These are phyloP conservation scores for Macadamia tetraphylla DNA, from an alignment of 164 flowering plant genomes.

Conservation along the genomic window DNA sequence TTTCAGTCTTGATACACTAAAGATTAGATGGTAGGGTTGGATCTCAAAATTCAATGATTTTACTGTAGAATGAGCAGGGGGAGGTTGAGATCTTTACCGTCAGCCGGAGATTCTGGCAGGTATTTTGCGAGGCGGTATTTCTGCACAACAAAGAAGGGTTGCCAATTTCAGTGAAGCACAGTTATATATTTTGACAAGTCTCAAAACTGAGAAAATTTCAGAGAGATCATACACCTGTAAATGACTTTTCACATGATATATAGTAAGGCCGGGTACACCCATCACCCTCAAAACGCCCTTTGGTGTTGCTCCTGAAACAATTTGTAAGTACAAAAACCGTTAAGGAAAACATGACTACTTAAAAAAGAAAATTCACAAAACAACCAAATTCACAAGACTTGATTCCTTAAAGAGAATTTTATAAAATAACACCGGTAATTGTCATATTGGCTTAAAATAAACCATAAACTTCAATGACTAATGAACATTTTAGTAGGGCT, in stretches of 20 bases:
- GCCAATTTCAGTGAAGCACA: background rate
- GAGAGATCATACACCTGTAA: slow-evolving; percentile 39
- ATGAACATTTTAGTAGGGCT: too few species aligned
- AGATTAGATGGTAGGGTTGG: background rate
- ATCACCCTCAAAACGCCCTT: slow-evolving; percentile 71
- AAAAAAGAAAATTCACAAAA: background rate
- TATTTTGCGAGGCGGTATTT: slow-evolving; percentile 71
- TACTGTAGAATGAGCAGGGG: background rate
- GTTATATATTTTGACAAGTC: background rate
- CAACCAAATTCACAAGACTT: background rate
- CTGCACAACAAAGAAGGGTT: slow-evolving; percentile 17
- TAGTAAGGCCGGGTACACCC: slow-evolving; percentile 74
- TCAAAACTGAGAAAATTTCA: background rate
- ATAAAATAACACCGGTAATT: too few species aligned
- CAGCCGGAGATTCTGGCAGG: slow-evolving; percentile 59
- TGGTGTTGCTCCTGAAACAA: slow-evolving; percentile 61
- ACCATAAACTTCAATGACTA: too few species aligned
- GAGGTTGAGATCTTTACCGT: slow-evolving; percentile 29
- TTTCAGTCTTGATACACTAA: background rate
- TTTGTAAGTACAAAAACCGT: background rate
- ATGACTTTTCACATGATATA: slow-evolving; percentile 76
- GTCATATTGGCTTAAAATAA: too few species aligned
- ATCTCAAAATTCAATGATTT: background rate
- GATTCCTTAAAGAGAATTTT: too few species aligned
- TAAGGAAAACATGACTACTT: background rate